Evolutionary conservation across 495 filamentous ascomycete species (phyloP).

Genomic region (Cairneyella variabilis): DNA sequence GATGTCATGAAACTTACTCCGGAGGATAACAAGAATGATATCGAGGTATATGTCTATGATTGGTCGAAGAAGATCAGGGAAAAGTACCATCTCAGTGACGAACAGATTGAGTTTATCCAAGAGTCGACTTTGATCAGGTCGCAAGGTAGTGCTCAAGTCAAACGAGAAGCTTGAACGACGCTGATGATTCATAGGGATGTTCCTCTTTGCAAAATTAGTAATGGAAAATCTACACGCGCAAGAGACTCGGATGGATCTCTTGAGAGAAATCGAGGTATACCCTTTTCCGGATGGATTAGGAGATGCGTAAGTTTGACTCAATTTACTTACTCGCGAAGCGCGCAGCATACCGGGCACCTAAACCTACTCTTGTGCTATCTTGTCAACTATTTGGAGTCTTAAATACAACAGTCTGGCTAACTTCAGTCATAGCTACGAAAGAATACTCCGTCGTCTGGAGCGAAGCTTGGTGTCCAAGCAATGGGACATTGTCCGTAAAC

Average conservation of each 20-base stretch:
- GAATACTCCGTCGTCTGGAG: constrained; percentile 35
- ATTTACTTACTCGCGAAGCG: not conserved
- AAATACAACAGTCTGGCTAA: too few species aligned
- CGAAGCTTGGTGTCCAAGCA: constrained; percentile 19
- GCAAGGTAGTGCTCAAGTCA: not conserved
- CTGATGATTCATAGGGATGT: constrained; percentile 32
- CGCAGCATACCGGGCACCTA: too few species aligned
- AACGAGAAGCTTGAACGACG: not conserved
- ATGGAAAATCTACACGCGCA: constrained; percentile 38
- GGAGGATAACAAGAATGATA: constrained; percentile 30
- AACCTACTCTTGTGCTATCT: too few species aligned
- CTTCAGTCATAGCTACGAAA: constrained; percentile 32
- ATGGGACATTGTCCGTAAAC: constrained; percentile 27
- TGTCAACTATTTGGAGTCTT: too few species aligned
- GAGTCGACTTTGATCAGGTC: constrained; percentile 8
- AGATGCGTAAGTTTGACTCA: constrained; percentile 32
- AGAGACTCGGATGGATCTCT: constrained; percentile 25
- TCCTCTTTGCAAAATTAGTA: constrained; percentile 43
- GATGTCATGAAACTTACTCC: constrained; percentile 23
- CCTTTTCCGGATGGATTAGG: constrained; percentile 34
- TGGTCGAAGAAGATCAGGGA: constrained; percentile 23
- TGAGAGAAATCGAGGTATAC: constrained; percentile 27
- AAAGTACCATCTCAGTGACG: constrained; percentile 24
- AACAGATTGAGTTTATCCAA: constrained; percentile 19
- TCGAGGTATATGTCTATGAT: constrained; percentile 25